These are phyloP conservation scores for Aspergillus ustus DNA, from an alignment of 2,329 filamentous ascomycete species.

Conservation along the genomic window DNA sequence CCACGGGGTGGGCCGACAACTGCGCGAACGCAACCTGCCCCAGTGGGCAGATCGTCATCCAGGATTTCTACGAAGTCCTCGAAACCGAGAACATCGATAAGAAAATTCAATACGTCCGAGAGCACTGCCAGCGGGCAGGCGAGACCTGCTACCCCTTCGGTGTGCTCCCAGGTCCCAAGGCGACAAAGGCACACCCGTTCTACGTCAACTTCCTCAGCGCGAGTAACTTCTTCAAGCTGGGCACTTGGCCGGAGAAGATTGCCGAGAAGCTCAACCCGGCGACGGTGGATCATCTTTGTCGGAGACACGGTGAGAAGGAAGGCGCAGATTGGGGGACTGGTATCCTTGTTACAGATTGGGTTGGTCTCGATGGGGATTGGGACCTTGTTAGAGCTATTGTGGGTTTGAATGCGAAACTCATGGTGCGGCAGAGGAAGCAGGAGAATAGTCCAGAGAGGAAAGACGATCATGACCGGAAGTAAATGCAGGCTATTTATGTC, in stretches of 20 bases:
- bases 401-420: constrained; percentile 78
- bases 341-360: constrained; percentile 91
- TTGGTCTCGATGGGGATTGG: constrained; percentile 86
- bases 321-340: constrained; percentile 76
- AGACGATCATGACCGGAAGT: background rate
- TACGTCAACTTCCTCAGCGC: constrained; percentile 90
- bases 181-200: constrained; percentile 63
- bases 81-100: constrained; percentile 75
- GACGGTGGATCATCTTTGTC: constrained; percentile 63
- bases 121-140: constrained; percentile 76
- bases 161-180: constrained; percentile 42
- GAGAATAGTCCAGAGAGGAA: constrained; percentile 3
- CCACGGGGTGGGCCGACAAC: constrained; percentile 81
- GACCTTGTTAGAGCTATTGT: constrained; percentile 85
- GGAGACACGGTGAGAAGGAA: constrained; percentile 56
- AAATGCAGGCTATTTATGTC: background rate
- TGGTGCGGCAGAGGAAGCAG: constrained; percentile 35
- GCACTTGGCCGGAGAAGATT: constrained; percentile 92
- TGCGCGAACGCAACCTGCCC: constrained; percentile 73
- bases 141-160: constrained; percentile 51
- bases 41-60: constrained; percentile 77
- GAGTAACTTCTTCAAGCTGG: constrained; percentile 90
- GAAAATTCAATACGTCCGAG: constrained; percentile 75
- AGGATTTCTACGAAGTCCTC: constrained; percentile 92
- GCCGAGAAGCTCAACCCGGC: constrained; percentile 85